These are phyloP conservation scores for Cucumis variabilis DNA, from an alignment of 331 rosid genomes.

Conservation along the genomic window DNA sequence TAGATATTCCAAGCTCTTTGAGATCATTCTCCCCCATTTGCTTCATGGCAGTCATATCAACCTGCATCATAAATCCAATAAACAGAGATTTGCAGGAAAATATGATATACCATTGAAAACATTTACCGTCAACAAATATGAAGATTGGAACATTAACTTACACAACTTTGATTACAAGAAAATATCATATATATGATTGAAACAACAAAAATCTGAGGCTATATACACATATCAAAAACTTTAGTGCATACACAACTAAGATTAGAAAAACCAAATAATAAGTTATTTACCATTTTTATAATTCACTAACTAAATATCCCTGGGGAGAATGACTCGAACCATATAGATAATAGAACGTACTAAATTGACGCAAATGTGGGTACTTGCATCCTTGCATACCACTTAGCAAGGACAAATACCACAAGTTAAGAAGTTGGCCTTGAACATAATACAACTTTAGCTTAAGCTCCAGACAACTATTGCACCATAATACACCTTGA, in stretches of 20 bases:
- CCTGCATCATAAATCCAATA: conserved; percentile 49
- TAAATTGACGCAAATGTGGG: not conserved
- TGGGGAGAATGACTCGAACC: not conserved
- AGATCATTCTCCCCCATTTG: conserved; percentile 98
- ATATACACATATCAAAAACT: not conserved
- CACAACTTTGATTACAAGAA: not conserved
- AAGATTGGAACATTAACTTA: not conserved
- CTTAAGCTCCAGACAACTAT: not conserved
- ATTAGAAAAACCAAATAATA: not conserved
- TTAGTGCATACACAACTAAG: not conserved
- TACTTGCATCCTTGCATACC: not conserved
- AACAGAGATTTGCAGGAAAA: not conserved
- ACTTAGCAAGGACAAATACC: not conserved
- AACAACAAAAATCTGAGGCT: not conserved
- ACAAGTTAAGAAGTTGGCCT: not conserved
- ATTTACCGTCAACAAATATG: not conserved
- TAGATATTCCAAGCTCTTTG: conserved; percentile 96
- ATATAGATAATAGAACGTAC: not conserved
- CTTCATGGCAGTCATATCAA: conserved; percentile 92
- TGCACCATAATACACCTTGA: not conserved
- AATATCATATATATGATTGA: not conserved
- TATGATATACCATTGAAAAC: not conserved
- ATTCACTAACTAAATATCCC: conserved; percentile 6
- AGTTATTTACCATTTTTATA: not conserved
- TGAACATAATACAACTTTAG: not conserved